A percentile compares a stretch with the other conserved stretches of the same genome.
Conservation (phyloP, 148 eudicot genomes). For the Polygonum maritimum region DNA sequence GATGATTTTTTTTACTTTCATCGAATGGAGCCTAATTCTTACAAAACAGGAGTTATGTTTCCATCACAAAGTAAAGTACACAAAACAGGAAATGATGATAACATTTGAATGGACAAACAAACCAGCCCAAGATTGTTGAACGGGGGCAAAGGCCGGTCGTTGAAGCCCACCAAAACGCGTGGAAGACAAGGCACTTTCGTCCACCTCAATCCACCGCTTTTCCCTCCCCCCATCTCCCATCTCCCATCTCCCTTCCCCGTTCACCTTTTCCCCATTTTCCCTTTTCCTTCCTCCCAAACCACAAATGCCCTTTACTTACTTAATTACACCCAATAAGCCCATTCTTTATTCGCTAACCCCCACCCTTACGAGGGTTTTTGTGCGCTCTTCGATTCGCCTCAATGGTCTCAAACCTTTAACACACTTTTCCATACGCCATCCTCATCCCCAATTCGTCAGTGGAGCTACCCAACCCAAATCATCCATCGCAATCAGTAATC, state of each 20-base stretch:
- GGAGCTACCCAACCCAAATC: background rate
- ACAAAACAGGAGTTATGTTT: no score
- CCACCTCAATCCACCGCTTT: background rate
- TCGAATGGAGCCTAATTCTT: no score
- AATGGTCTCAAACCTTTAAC: background rate
- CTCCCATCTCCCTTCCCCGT: background rate
- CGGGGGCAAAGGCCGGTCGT: conserved; percentile 1
- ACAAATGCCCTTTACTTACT: background rate
- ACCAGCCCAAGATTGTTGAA: background rate
- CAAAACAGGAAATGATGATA: background rate
- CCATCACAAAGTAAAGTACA: no score
- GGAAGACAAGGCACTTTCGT: background rate
- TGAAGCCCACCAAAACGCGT: background rate
- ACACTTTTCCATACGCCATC: conserved; percentile 2
- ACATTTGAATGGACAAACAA: background rate
- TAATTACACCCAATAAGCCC: background rate
- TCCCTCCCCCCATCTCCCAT: background rate
- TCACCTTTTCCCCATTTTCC: background rate
- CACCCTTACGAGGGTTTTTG: conserved; percentile 2
- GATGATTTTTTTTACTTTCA: no score
- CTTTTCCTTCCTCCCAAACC: background rate
- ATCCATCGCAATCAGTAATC: conserved; percentile 8
- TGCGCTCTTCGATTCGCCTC: conserved; percentile 4
- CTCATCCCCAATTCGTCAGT: background rate
- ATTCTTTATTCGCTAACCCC: background rate